Percentiles rank a stretch among this genome's conserved stretches.
These are phyloP conservation scores for Phytophthora pini DNA, from an alignment of 352 stramenopile species.

Conservation along the genomic window DNA sequence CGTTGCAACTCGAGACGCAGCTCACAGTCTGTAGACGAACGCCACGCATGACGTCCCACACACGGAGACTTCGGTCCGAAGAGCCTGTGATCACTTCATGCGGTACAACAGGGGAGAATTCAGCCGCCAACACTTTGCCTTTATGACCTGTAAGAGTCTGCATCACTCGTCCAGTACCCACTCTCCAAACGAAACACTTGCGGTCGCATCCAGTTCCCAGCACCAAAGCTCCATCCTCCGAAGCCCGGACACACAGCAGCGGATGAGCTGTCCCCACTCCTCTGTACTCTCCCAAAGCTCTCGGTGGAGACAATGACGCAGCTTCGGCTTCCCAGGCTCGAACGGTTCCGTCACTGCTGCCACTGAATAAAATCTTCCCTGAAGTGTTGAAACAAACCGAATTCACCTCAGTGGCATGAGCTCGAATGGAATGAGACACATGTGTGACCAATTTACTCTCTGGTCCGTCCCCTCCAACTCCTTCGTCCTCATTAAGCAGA, in stretches of 20 bases:
- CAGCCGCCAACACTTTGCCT: conserved; percentile 80
- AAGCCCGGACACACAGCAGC: conserved; percentile 81
- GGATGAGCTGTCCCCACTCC: conserved; percentile 82
- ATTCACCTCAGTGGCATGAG: conserved; percentile 86
- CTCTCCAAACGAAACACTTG: conserved; percentile 88
- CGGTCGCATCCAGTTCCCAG: conserved; percentile 83
- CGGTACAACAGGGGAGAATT: conserved; percentile 66
- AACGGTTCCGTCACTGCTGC: conserved; percentile 84
- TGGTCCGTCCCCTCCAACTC: conserved; percentile 15
- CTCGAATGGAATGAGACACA: conserved; percentile 66
- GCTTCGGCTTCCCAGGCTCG: conserved; percentile 75
- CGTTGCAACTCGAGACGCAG: conserved; percentile 86
- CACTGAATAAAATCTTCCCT: conserved; percentile 83
- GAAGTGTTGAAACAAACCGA: conserved; percentile 87
- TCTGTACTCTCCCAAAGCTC: conserved; percentile 75
- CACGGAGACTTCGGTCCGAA: conserved; percentile 74
- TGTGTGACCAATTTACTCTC: conserved; percentile 42
- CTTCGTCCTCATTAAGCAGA: conserved; percentile 33
- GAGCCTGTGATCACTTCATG: conserved; percentile 82
- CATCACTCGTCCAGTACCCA: conserved; percentile 79
- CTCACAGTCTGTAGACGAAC: conserved; percentile 76
- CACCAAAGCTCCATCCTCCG: conserved; percentile 78
- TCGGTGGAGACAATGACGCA: conserved; percentile 25
- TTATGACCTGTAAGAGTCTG: conserved; percentile 88
- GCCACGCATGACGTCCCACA: conserved; percentile 77